These are phyloP conservation scores for Fusarium liriodendri DNA, from an alignment of 2,329 filamentous ascomycete genomes.

Conservation along the genomic window DNA sequence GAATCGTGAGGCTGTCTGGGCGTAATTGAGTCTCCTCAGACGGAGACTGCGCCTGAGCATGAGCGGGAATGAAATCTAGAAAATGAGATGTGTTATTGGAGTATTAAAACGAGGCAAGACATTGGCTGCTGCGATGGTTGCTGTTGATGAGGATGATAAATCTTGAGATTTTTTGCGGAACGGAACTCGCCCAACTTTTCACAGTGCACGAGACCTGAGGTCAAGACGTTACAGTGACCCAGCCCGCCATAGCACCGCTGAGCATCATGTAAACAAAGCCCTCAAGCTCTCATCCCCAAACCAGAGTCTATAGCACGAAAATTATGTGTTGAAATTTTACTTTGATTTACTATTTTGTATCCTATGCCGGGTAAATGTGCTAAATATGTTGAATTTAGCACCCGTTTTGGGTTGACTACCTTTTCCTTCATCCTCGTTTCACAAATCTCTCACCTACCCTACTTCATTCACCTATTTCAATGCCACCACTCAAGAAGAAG, in stretches of 20 bases:
- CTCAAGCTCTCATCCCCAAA: background rate
- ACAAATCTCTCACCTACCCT: background rate
- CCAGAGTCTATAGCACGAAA: background rate
- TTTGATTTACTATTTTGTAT: conserved; percentile 2
- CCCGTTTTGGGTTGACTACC: conserved; percentile 19
- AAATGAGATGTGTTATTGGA: background rate
- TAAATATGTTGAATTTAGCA: conserved; percentile 40
- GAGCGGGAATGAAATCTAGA: background rate
- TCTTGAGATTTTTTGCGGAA: background rate
- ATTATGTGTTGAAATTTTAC: background rate
- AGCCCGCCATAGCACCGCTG: background rate
- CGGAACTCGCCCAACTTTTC: background rate
- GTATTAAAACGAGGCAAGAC: background rate
- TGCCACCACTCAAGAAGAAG: conserved; percentile 37
- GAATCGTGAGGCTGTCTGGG: conserved; percentile 10
- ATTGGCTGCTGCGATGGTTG: background rate
- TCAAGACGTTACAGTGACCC: background rate
- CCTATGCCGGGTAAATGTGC: background rate
- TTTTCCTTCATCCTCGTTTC: background rate
- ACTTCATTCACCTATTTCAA: background rate
- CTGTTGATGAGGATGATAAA: background rate
- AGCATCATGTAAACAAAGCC: no score
- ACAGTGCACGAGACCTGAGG: background rate
- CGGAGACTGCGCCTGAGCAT: conserved; percentile 44
- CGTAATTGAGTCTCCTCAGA: conserved; percentile 30